phyloP scores from a whole-genome alignment of 352 stramenopile genomes.

The Pythium scleroteichum region DNA sequence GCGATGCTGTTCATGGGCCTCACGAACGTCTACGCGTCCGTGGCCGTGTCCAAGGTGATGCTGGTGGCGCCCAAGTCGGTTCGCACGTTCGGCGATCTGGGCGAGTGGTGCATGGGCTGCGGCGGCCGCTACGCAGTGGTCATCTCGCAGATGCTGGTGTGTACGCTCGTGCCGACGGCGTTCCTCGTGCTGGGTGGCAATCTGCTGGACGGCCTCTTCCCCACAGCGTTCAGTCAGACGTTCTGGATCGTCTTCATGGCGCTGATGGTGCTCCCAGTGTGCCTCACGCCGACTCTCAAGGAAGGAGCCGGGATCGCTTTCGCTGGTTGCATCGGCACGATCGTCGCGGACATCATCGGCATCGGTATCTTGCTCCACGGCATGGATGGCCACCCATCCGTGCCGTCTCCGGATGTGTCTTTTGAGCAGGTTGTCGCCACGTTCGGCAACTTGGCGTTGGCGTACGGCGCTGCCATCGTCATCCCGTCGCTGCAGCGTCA shows the following conservation, averaged over 20 bases:
- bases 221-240: slow-evolving; percentile 16
- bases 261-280: slow-evolving; percentile 24
- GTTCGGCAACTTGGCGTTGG: slow-evolving; percentile 36
- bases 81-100: slow-evolving; percentile 33
- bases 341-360: slow-evolving; percentile 32
- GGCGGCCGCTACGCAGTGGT: slow-evolving; percentile 27
- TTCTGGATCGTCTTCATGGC: slow-evolving; percentile 38
- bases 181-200: slow-evolving; percentile 33
- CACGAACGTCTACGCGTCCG: slow-evolving; percentile 23
- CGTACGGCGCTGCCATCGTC: slow-evolving; percentile 33
- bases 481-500: slow-evolving; percentile 27
- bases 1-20: slow-evolving; percentile 33
- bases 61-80: slow-evolving; percentile 29
- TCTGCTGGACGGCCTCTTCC: slow-evolving; percentile 30
- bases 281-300: slow-evolving; percentile 32
- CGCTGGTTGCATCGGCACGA: slow-evolving; percentile 30
- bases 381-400: slow-evolving; percentile 26
- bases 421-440: slow-evolving; percentile 28
- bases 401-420: slow-evolving; percentile 20
- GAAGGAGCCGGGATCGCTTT: slow-evolving; percentile 29
- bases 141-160: slow-evolving; percentile 24
- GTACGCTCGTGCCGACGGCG: slow-evolving; percentile 16
- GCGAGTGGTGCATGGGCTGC: slow-evolving; percentile 32
- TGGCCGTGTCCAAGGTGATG: slow-evolving; percentile 39
- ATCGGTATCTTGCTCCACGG: slow-evolving; percentile 26